A percentile compares a stretch with the other conserved stretches of the same genome.
These are phyloP conservation scores for Evansstolkia leycettana DNA, from an alignment of 495 filamentous ascomycete species.

Conservation along the genomic window DNA sequence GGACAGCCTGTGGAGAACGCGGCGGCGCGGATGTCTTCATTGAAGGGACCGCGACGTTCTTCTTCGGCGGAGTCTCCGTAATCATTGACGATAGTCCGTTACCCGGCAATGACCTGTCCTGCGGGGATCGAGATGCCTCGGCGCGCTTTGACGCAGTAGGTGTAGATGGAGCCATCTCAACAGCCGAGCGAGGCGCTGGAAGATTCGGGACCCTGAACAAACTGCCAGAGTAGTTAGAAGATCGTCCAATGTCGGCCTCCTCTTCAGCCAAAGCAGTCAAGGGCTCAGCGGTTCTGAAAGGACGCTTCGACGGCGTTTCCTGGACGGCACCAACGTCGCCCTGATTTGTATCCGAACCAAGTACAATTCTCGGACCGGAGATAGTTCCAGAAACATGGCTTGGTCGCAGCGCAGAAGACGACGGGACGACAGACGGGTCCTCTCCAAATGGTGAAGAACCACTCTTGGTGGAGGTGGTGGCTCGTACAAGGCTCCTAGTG, in stretches of 20 bases:
- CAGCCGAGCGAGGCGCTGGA: constrained; percentile 11
- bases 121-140: not conserved
- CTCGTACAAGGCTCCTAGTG: not conserved
- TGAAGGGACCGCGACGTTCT: constrained; percentile 8
- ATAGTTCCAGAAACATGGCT: too few relatives aligned
- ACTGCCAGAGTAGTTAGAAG: constrained; percentile 8
- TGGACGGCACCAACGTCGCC: constrained; percentile 20
- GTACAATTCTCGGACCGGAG: not conserved
- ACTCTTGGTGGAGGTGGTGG: not conserved
- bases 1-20: constrained; percentile 8
- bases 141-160: not conserved
- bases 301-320: constrained; percentile 42
- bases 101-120: not conserved
- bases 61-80: constrained; percentile 32
- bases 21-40: not conserved
- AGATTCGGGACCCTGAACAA: constrained; percentile 29
- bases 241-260: constrained; percentile 4
- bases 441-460: not conserved
- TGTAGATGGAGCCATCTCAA: constrained; percentile 1
- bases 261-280: constrained; percentile 11
- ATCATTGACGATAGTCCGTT: constrained; percentile 10
- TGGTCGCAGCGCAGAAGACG: constrained; percentile 9
- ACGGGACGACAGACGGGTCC: constrained; percentile 5
- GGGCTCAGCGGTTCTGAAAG: constrained; percentile 9
- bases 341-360: not conserved